Percentiles rank a stretch among this genome's conserved stretches.
These are phyloP conservation scores for Collybia nuda DNA, from an alignment of 768 basidiomycete genomes.

Conservation along the genomic window DNA sequence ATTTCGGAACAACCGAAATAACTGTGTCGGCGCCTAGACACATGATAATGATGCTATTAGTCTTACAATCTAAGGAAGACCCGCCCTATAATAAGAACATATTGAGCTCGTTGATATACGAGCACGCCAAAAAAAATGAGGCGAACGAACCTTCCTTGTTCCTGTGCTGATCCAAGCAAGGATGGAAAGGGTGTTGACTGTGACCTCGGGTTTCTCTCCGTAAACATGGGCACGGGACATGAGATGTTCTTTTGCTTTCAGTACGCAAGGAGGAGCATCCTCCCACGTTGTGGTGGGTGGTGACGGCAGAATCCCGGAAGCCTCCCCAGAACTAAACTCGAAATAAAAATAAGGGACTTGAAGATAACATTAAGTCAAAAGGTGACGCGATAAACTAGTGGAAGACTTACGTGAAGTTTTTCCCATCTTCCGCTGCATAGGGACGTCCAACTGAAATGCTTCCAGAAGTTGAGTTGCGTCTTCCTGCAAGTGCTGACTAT, in stretches of 20 bases:
- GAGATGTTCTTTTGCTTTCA: conserved; percentile 27
- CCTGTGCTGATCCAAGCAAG: conserved; percentile 39
- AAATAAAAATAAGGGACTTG: conserved; percentile 33
- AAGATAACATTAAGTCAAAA: not conserved
- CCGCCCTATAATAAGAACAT: too few species aligned
- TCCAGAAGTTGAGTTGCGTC: conserved; percentile 35
- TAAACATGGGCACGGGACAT: conserved; percentile 28
- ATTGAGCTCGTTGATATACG: too few species aligned
- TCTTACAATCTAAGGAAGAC: too few species aligned
- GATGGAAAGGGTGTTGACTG: conserved; percentile 32
- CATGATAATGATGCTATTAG: conserved; percentile 24
- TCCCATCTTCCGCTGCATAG: conserved; percentile 26
- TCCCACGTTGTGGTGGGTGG: conserved; percentile 13
- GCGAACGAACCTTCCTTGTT: conserved; percentile 10
- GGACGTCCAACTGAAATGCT: conserved; percentile 35
- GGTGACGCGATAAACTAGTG: not conserved
- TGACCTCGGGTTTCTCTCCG: conserved; percentile 28
- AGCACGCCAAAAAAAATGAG: too few species aligned
- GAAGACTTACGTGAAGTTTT: conserved; percentile 20
- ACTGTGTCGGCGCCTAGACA: conserved; percentile 37
- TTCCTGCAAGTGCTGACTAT: conserved; percentile 36
- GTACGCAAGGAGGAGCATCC: conserved; percentile 24
- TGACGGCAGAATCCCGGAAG: not conserved
- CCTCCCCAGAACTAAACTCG: conserved; percentile 12
- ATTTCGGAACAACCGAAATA: conserved; percentile 26